Evolutionary conservation across 805 yeast species (phyloP), one percentile per base, ranked within the genome.

Genomic region (Lipomyces mesembrius): DNA sequence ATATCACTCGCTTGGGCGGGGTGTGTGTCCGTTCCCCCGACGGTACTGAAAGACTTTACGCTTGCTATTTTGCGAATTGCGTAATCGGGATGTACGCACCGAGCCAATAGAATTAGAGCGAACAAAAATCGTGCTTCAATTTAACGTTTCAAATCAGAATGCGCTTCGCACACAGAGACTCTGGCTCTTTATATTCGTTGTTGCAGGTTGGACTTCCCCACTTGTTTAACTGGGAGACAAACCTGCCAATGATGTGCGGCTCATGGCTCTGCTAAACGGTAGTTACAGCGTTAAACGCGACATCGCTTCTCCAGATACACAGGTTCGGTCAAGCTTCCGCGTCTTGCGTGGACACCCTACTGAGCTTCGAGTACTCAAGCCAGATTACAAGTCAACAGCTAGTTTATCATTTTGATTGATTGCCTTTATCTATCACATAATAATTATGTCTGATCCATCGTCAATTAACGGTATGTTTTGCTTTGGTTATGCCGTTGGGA

Each of bases 401-500:
- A 43, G 9, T 2, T 9, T 6, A 17, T 43, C 49, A 9, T 12
- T 17, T n/a, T 43, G 8, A n/a, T 6, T 17, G 49, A 43, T 11
- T 37, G 17, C 17, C 14, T 37, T 37, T 17, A 37, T 37, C 2
- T 37, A 37, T 43, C 49, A 1, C 7, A 8, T n/a, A 43, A 17
- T n/a, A 43, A 60, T 20, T 32, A 67, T 67, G 71, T 65, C 69
- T 27, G 65, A 67, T 62, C 71, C 71, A 0, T 67, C 71, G 22
- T 43, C 59, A 25, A 67, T 67, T 37, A 67, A 67, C 51, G 71
- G 71, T 67, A 52, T 22, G 66, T n/a, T 17, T 53, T 52, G 11
- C 6, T n/a, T 51, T 46, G 2, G 17, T 34, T n/a, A 14, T 8
- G 7, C 61, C 17, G 49, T 11, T 57, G 14, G 11, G 39, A 20